Evolutionary conservation across 1,139 yeast species (phyloP), one percentile per base, ranked within the genome.

Genomic region (Saccharomyces uvarum): DNA sequence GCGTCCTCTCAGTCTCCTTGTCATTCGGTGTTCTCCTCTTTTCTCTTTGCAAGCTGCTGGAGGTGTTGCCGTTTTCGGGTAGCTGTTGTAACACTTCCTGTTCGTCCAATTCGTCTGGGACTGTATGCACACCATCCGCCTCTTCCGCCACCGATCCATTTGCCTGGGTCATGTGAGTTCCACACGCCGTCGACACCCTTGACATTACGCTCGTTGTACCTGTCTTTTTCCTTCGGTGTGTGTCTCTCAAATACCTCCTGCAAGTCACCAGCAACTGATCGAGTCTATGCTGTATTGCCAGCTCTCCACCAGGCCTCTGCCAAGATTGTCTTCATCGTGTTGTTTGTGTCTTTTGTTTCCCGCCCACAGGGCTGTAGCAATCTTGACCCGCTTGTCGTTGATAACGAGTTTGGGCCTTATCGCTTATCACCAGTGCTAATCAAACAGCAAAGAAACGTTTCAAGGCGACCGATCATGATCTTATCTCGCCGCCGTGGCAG

Each of bases 361-460:
- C 16, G 19, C 44, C 44, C 44, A 38, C 24, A 38, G 44, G 44
- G 44, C 44, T 38, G 44, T 38, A 38, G 44, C 44, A 38, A 38
- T 38, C 44, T 38, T 38, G 26, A 38, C 44, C 44, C 44, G 44
- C 19, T 38, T 38, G 44, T 38, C 44, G 44, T 38, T 38, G 44
- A 38, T 38, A 38, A 38, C 44, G 44, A 38, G 44, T 38, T 38
- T 38, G 13, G 6, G 19, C 26, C 44, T 38, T 38, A 38, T 38
- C 44, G 26, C 44, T 38, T 38, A 38, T 38, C 44, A 11, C 44
- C 19, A 38, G 21, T 38, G 44, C 44, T 38, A 38, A 38, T 38
- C 44, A 38, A 38, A 38, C 24, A 38, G 44, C 44, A 38, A 38
- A 38, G 44, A 38, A 38, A 38, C 21, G 44, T 19, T 38, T 38